Evolutionary conservation across 306 rosid species (phyloP).

Genomic region (Prunus kanzakura): DNA sequence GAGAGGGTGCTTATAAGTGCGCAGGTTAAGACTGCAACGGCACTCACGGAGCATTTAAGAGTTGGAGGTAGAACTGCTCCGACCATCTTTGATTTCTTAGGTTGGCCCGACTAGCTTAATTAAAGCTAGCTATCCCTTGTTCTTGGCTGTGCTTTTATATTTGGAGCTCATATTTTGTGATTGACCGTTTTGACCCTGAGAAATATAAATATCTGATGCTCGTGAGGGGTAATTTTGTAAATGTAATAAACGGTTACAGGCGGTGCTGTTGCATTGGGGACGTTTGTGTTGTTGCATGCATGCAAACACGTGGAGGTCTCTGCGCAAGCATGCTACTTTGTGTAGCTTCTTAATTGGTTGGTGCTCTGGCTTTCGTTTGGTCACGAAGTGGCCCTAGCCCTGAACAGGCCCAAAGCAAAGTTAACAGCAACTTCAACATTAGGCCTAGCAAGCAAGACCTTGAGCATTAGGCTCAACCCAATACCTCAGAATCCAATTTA

Average conservation of each 20-base stretch:
- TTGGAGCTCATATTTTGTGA: background rate
- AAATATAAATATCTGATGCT: background rate
- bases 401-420: too few relatives aligned
- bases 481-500: too few relatives aligned
- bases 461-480: too few relatives aligned
- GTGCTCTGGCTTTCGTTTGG: too few relatives aligned
- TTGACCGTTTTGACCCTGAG: background rate
- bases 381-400: too few relatives aligned
- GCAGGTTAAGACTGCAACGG: slow-evolving; percentile 38
- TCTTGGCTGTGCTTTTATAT: background rate
- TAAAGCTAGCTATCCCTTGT: background rate
- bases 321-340: background rate
- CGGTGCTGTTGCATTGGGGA: slow-evolving; percentile 18
- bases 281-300: background rate
- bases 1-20: slow-evolving; percentile 26
- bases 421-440: too few relatives aligned
- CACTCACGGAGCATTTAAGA: slow-evolving; percentile 35
- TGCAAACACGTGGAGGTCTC: slow-evolving; percentile 18
- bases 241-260: background rate
- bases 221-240: background rate
- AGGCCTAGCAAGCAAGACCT: too few relatives aligned
- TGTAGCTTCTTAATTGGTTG: background rate
- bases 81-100: background rate
- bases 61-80: background rate
- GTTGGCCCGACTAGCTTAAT: background rate